Evolutionary conservation across 2,329 filamentous ascomycete genomes (phyloP).

Genomic region (Pseudogymnoascus destructans): DNA sequence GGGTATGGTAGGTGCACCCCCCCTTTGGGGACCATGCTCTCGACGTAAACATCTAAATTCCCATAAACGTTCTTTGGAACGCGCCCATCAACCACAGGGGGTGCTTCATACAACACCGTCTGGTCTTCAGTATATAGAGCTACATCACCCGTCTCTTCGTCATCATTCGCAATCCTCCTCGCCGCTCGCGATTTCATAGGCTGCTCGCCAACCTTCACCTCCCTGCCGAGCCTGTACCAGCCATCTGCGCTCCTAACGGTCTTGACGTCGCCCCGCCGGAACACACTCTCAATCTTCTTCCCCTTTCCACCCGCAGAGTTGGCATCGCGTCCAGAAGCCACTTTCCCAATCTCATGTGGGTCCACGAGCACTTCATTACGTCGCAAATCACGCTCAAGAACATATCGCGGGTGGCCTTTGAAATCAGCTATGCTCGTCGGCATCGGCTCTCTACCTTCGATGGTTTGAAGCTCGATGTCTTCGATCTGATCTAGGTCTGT

Average conservation of each 20-base stretch:
- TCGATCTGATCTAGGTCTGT: conserved; percentile 74
- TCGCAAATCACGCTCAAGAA: conserved; percentile 71
- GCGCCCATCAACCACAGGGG: conserved; percentile 59
- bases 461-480: conserved; percentile 57
- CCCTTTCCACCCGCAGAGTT: conserved; percentile 20
- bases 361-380: conserved; percentile 69
- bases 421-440: conserved; percentile 78
- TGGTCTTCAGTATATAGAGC: conserved; percentile 50
- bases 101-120: conserved; percentile 61
- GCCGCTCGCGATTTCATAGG: conserved; percentile 62
- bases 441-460: conserved; percentile 67
- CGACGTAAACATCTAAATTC: conserved; percentile 87
- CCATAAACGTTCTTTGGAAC: conserved; percentile 88
- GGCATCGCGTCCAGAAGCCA: conserved; percentile 52
- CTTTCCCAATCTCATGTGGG: conserved; percentile 56
- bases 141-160: conserved; percentile 34
- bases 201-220: conserved; percentile 65
- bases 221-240: conserved; percentile 80
- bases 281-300: conserved; percentile 58
- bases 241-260: conserved; percentile 66
- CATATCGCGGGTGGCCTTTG: conserved; percentile 72
- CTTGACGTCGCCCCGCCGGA: conserved; percentile 68
- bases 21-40: conserved; percentile 77
- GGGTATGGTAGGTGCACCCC: conserved; percentile 56
- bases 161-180: conserved; percentile 27